Percentiles rank a stretch among this genome's conserved stretches.
Conservation (phyloP, 495 filamentous ascomycete species). For the Parmelia sp. region DNA sequence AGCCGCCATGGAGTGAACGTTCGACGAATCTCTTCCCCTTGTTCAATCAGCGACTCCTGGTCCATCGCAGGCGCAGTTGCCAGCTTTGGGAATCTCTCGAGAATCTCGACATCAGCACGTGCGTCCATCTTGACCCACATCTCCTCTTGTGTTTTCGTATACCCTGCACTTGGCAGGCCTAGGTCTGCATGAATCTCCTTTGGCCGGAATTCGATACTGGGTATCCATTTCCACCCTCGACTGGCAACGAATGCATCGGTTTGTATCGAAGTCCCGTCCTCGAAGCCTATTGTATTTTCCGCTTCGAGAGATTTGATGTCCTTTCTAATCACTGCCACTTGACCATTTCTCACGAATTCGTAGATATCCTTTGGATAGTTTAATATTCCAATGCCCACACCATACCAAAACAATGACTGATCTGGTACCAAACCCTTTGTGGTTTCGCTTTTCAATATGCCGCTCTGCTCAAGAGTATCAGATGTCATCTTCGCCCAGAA, state of each 20-base stretch:
- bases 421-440: slow-evolving; percentile 59
- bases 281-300: slow-evolving; percentile 46
- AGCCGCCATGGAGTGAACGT: slow-evolving; percentile 19
- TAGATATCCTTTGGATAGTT: slow-evolving; percentile 66
- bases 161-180: slow-evolving; percentile 25
- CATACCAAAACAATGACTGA: slow-evolving; percentile 58
- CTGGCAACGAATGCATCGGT: slow-evolving; percentile 62
- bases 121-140: slow-evolving; percentile 23
- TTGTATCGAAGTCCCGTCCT: slow-evolving; percentile 46
- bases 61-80: slow-evolving; percentile 1
- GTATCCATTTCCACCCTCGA: slow-evolving; percentile 61
- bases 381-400: slow-evolving; percentile 55
- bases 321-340: slow-evolving; percentile 52
- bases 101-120: slow-evolving; percentile 60
- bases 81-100: slow-evolving; percentile 51
- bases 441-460: slow-evolving; percentile 56
- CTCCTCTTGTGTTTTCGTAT: slow-evolving; percentile 8
- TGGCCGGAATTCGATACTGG: slow-evolving; percentile 58
- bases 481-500: slow-evolving; percentile 60
- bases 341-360: slow-evolving; percentile 51
- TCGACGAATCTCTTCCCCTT: neutral
- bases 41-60: neutral
- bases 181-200: slow-evolving; percentile 38
- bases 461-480: slow-evolving; percentile 42
- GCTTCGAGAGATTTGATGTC: slow-evolving; percentile 50